Conservation (phyloP, 352 stramenopile genomes). For the Phytophthora fragariae region DNA sequence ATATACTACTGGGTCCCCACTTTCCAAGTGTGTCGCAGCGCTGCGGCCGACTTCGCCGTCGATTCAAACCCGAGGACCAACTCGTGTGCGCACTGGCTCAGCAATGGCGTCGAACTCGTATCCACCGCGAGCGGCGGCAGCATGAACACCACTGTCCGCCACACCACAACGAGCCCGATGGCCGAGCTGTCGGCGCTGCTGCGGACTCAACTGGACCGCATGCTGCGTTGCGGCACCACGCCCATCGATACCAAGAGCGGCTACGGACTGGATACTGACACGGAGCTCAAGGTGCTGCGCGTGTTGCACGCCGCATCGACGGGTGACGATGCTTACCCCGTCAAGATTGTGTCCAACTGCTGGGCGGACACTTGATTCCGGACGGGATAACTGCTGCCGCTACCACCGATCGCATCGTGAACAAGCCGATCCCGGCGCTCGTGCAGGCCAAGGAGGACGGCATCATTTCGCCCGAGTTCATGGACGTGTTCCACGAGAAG, state of each 20-base stretch:
- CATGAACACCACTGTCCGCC: too few species aligned
- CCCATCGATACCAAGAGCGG: conserved; percentile 86
- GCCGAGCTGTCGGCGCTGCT: too few species aligned
- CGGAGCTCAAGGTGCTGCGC: conserved; percentile 87
- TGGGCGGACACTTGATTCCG: conserved; percentile 57
- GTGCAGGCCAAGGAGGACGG: conserved; percentile 10
- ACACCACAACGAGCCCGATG: too few species aligned
- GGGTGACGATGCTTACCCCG: conserved; percentile 49
- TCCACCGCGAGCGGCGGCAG: too few species aligned
- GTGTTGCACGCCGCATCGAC: conserved; percentile 64
- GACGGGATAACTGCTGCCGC: conserved; percentile 70
- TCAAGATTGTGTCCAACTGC: conserved; percentile 84
- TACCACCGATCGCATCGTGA: conserved; percentile 74
- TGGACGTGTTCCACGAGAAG: too few species aligned
- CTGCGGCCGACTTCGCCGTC: too few species aligned
- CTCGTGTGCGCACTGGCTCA: too few species aligned
- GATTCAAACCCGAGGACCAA: too few species aligned
- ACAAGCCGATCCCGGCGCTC: conserved; percentile 77
- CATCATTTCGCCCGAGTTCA: too few species aligned
- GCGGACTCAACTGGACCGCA: conserved; percentile 16
- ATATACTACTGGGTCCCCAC: too few species aligned
- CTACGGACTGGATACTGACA: conserved; percentile 81
- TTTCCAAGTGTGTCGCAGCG: too few species aligned
- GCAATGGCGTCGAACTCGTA: too few species aligned
- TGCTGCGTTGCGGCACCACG: conserved; percentile 78